Evolutionary conservation across 2,329 filamentous ascomycete species (phyloP).

Genomic region (Xylariaceae sp.): DNA sequence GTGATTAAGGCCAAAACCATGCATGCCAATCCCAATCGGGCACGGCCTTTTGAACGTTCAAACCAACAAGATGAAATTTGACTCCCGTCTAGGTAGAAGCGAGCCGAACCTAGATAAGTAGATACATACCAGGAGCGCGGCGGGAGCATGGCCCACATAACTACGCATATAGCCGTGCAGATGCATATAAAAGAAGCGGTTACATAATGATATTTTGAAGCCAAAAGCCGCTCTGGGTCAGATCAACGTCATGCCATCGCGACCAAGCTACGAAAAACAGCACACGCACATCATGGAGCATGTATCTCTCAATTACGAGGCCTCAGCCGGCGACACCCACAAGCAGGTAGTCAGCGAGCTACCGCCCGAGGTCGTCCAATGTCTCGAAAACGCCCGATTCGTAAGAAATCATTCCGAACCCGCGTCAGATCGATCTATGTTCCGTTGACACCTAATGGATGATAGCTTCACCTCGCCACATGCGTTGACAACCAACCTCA

Average conservation of each 20-base stretch:
- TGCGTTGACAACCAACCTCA: conserved; percentile 78
- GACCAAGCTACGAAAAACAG: background rate
- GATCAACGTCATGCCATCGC: background rate
- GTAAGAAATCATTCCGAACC: conserved; percentile 45
- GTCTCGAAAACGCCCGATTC: conserved; percentile 90
- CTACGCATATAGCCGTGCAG: too few relatives aligned
- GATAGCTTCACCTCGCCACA: conserved; percentile 88
- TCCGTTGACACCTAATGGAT: background rate
- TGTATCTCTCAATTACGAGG: conserved; percentile 68
- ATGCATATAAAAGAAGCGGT: too few relatives aligned
- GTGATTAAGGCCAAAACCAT: too few relatives aligned
- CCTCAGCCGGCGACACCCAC: conserved; percentile 67
- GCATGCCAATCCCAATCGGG: too few relatives aligned
- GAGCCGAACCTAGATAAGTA: too few relatives aligned
- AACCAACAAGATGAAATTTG: too few relatives aligned
- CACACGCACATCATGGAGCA: conserved; percentile 45
- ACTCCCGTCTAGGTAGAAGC: too few relatives aligned
- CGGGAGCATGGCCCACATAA: too few relatives aligned
- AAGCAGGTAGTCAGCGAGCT: conserved; percentile 64
- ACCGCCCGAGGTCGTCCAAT: conserved; percentile 80
- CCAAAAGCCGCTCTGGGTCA: conserved; percentile 16
- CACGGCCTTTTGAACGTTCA: too few relatives aligned
- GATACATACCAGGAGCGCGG: too few relatives aligned
- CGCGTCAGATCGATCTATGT: background rate
- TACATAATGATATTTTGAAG: background rate